A percentile compares a stretch with the other conserved stretches of the same genome.
phyloP scores from a whole-genome alignment of 768 basidiomycete genomes.

The Tricholoma sp. region DNA sequence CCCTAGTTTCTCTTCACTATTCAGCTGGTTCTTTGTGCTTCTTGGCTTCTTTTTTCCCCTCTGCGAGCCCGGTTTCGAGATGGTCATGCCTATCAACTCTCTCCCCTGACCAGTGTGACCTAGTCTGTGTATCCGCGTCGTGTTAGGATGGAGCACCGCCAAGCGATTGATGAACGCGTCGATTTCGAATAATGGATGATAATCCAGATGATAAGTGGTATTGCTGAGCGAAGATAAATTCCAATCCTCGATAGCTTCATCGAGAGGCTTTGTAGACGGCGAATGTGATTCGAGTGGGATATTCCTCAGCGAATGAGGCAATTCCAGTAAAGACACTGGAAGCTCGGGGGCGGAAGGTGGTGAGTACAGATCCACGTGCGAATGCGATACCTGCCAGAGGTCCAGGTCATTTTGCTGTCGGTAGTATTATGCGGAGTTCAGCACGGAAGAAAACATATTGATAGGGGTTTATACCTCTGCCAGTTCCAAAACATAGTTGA shows the following conservation, averaged over 20 bases:
- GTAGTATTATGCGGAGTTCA: background rate
- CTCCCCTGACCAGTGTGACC: constrained; percentile 57
- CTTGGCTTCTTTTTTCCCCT: constrained; percentile 8
- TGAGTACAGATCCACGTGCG: constrained; percentile 46
- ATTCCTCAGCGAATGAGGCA: constrained; percentile 9
- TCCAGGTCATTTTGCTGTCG: constrained; percentile 40
- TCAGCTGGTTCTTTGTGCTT: constrained; percentile 13
- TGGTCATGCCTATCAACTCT: constrained; percentile 50
- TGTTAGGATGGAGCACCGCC: constrained; percentile 39
- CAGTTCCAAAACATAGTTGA: constrained; percentile 8
- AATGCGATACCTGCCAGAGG: constrained; percentile 43
- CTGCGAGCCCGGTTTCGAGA: constrained; percentile 28
- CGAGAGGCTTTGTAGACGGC: background rate
- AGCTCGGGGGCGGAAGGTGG: constrained; percentile 3
- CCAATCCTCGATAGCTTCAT: constrained; percentile 20
- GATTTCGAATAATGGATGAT: constrained; percentile 55
- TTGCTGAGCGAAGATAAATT: constrained; percentile 29
- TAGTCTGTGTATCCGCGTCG: constrained; percentile 38
- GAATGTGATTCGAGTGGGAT: constrained; percentile 9
- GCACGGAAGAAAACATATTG: background rate
- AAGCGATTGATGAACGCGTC: constrained; percentile 48
- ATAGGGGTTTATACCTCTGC: constrained; percentile 4
- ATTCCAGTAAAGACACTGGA: constrained; percentile 11
- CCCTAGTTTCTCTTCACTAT: constrained; percentile 35
- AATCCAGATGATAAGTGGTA: constrained; percentile 36